Evolutionary conservation across 1,139 yeast species (phyloP).

Genomic region (Yamadazyma sp.): DNA sequence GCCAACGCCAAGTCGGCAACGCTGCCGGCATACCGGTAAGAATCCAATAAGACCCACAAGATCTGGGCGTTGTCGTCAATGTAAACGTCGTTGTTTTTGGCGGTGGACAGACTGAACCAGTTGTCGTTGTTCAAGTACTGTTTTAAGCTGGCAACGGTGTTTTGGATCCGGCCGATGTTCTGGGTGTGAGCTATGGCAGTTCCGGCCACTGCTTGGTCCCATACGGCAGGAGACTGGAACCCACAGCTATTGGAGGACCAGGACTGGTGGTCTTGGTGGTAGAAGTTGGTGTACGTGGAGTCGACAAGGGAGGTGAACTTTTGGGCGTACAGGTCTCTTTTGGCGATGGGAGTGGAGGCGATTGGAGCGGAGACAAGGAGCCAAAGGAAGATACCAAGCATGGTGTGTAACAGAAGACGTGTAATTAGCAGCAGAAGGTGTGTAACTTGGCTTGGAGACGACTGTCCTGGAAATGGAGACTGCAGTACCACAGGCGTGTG

Average conservation of each 20-base stretch:
- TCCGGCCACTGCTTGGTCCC: constrained; percentile 29
- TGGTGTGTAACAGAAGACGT: too few species aligned
- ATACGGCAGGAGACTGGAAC: constrained; percentile 19
- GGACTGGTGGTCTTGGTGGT: constrained; percentile 15
- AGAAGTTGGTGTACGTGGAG: constrained; percentile 16
- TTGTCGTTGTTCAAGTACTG: constrained; percentile 13
- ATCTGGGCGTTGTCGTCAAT: constrained; percentile 37
- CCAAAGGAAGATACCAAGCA: too few species aligned
- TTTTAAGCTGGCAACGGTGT: constrained; percentile 13
- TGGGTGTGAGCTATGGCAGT: constrained; percentile 16
- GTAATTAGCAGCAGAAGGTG: too few species aligned
- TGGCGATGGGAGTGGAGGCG: neutral
- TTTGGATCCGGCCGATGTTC: constrained; percentile 13
- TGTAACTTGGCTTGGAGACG: too few species aligned
- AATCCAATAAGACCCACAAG: constrained; percentile 30
- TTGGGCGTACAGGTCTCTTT: neutral
- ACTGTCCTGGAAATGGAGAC: too few species aligned
- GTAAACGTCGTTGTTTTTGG: constrained; percentile 28
- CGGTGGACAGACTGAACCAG: constrained; percentile 31
- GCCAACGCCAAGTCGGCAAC: constrained; percentile 18
- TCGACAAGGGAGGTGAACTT: constrained; percentile 2
- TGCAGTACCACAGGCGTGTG: too few species aligned
- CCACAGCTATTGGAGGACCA: constrained; percentile 13
- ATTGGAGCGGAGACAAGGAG: neutral
- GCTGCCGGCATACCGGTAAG: constrained; percentile 19